These are phyloP conservation scores for Avena insularis DNA, from an alignment of 176 grass and related monocot genomes.

Conservation along the genomic window DNA sequence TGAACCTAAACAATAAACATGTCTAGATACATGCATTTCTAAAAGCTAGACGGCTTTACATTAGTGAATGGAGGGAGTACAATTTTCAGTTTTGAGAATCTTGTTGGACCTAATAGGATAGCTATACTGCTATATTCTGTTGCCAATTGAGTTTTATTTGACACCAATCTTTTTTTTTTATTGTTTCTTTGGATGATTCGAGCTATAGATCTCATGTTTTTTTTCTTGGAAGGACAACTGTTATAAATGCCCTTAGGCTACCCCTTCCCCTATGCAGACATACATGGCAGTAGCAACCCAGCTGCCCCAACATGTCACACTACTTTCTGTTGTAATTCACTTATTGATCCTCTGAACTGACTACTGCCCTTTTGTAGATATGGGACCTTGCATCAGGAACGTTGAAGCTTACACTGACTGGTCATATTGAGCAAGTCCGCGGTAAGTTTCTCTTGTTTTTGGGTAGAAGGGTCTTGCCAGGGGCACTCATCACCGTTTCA, in stretches of 20 bases:
- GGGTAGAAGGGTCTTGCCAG: neutral
- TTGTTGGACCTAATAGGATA: slow-evolving; percentile 14
- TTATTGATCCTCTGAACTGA: slow-evolving; percentile 9
- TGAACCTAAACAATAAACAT: too few relatives aligned
- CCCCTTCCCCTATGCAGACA: neutral
- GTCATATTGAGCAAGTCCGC: slow-evolving; percentile 93
- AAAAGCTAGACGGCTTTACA: too few relatives aligned
- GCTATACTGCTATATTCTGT: neutral
- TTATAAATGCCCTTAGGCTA: neutral
- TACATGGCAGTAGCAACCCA: neutral
- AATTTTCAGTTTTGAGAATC: slow-evolving; percentile 18
- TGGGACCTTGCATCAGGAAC: slow-evolving; percentile 97
- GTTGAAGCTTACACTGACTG: slow-evolving; percentile 95
- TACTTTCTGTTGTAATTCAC: neutral
- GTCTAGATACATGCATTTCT: too few relatives aligned
- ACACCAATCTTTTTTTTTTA: neutral
- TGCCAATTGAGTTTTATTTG: neutral
- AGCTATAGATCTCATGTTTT: neutral
- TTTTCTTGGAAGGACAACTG: neutral
- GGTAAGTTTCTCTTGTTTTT: slow-evolving; percentile 60
- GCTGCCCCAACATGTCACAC: neutral
- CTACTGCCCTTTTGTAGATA: slow-evolving; percentile 63
- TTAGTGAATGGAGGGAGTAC: too few relatives aligned
- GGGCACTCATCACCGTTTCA: neutral
- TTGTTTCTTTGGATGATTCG: neutral